Percentiles rank a stretch among this genome's conserved stretches.
phyloP scores from a whole-genome alignment of 148 eudicot genomes.

The Diospyros kaki region DNA sequence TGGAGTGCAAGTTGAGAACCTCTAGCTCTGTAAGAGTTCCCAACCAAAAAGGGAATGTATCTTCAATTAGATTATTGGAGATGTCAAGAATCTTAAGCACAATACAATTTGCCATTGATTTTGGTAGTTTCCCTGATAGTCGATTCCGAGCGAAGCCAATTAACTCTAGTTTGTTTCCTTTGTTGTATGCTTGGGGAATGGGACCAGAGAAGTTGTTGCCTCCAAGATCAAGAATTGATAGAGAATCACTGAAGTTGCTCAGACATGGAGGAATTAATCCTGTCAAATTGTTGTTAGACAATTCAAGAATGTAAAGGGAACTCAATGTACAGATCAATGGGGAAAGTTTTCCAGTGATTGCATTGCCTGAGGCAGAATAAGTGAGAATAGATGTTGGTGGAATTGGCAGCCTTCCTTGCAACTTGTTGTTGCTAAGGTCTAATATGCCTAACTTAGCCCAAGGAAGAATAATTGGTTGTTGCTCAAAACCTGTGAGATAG shows the following conservation, averaged over 20 bases:
- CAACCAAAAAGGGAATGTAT: slow-evolving; percentile 32
- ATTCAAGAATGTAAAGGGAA: too few relatives aligned
- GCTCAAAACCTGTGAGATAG: slow-evolving; percentile 20
- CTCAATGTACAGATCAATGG: too few relatives aligned
- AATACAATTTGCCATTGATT: slow-evolving; percentile 21
- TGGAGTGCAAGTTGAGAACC: slow-evolving; percentile 20
- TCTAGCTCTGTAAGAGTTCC: slow-evolving; percentile 28
- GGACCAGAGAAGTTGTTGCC: too few relatives aligned
- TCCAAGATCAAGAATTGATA: too few relatives aligned
- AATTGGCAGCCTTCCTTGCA: slow-evolving; percentile 25
- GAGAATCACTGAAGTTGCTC: too few relatives aligned
- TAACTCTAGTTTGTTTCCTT: slow-evolving; percentile 13
- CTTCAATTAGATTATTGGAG: slow-evolving; percentile 21
- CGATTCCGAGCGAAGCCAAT: slow-evolving; percentile 26
- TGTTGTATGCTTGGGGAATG: slow-evolving; percentile 6
- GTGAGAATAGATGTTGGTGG: slow-evolving; percentile 15
- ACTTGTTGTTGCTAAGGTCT: slow-evolving; percentile 1
- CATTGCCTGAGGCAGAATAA: not conserved
- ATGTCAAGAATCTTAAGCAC: slow-evolving; percentile 27
- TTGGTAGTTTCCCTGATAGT: slow-evolving; percentile 24
- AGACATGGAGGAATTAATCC: too few relatives aligned
- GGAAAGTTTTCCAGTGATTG: too few relatives aligned
- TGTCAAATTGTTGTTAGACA: too few relatives aligned
- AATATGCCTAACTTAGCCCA: slow-evolving; percentile 10
- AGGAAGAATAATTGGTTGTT: slow-evolving; percentile 1